Evolutionary conservation across 192 early-diverging fungal genomes (phyloP).

Genomic region (Radiomyces spectabilis): DNA sequence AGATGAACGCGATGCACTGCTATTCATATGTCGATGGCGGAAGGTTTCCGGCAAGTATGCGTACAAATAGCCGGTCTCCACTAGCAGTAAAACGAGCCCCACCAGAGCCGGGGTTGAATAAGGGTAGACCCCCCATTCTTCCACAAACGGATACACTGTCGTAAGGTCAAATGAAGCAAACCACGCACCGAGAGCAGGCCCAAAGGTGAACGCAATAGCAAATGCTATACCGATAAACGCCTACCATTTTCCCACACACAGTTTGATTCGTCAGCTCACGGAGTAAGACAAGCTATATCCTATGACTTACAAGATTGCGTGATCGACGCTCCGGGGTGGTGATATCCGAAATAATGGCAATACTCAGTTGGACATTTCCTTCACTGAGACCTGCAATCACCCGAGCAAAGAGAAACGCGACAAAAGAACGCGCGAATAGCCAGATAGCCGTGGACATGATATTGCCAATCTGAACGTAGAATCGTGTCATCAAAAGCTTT

Average conservation of each 20-base stretch:
- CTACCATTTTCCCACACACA: conserved; percentile 21
- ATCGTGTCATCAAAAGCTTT: background rate
- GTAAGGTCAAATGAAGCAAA: conserved; percentile 55
- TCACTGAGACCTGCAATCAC: conserved; percentile 92
- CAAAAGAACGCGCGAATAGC: conserved; percentile 81
- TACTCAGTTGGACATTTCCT: conserved; percentile 95
- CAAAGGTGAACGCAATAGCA: conserved; percentile 91
- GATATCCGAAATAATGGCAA: conserved; percentile 93
- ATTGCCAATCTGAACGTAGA: conserved; percentile 66
- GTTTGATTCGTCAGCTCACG: background rate
- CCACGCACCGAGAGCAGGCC: conserved; percentile 83
- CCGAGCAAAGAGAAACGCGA: conserved; percentile 75
- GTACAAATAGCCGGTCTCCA: conserved; percentile 78
- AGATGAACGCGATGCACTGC: background rate
- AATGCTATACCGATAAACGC: conserved; percentile 97
- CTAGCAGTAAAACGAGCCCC: conserved; percentile 70
- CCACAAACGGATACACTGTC: conserved; percentile 27
- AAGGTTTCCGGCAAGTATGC: conserved; percentile 71
- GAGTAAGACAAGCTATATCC: background rate
- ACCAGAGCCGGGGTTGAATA: conserved; percentile 87
- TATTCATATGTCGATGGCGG: conserved; percentile 3
- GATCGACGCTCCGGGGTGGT: conserved; percentile 74
- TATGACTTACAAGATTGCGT: conserved; percentile 55
- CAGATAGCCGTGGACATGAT: conserved; percentile 83
- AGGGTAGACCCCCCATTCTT: conserved; percentile 48